phyloP scores from a whole-genome alignment of 2,329 filamentous ascomycete genomes.

The Ciborinia camelliae region DNA sequence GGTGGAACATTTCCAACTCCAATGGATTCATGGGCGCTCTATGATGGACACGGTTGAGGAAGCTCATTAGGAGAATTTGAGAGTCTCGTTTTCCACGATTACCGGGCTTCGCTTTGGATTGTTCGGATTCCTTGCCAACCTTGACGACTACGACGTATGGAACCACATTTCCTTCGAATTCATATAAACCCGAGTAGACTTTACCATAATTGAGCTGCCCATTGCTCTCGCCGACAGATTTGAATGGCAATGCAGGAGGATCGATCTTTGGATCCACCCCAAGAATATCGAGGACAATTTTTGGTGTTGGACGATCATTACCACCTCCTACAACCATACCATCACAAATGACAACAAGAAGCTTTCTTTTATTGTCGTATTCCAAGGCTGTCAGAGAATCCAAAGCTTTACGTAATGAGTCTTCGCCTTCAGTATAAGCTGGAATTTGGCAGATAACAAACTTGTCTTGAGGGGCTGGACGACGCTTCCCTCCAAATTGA shows the following conservation, averaged over 20 bases:
- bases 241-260: conserved; percentile 89
- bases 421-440: conserved; percentile 96
- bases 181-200: conserved; percentile 96
- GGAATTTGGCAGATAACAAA: conserved; percentile 98
- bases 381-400: conserved; percentile 92
- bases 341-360: conserved; percentile 94
- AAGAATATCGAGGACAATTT: conserved; percentile 95
- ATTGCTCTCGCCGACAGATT: conserved; percentile 81
- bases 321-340: conserved; percentile 95
- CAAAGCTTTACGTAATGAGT: conserved; percentile 85
- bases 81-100: conserved; percentile 99
- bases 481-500: conserved; percentile 87
- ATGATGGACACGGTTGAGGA: conserved; percentile 96
- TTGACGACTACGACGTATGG: conserved; percentile 96
- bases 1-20: conserved; percentile 97
- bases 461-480: conserved; percentile 89
- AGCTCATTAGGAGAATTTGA: conserved; percentile 92
- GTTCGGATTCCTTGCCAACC: conserved; percentile 94
- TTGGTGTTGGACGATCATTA: conserved; percentile 94
- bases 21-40: conserved; percentile 91
- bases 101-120: conserved; percentile 84
- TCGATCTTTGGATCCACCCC: conserved; percentile 97
- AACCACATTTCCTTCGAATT: conserved; percentile 95
- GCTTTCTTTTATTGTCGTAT: conserved; percentile 97
- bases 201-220: conserved; percentile 98